Conservation (phyloP, 805 yeast species). For the Ogataea pilisensis region DNA sequence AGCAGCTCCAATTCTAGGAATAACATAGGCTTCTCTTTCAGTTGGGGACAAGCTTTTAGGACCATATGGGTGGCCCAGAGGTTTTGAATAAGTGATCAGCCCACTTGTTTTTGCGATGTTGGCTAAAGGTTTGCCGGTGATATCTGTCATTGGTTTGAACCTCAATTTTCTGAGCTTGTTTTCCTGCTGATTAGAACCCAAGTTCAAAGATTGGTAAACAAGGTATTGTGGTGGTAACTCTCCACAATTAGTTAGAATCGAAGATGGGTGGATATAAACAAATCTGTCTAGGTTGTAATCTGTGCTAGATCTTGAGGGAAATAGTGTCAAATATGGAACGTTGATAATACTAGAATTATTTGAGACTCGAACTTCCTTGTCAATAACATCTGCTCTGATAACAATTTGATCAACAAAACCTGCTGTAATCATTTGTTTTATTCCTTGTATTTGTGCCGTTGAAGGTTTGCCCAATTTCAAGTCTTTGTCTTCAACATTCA, state of each 20-base stretch:
- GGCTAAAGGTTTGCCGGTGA: conserved; percentile 69
- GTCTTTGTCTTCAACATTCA: conserved; percentile 35
- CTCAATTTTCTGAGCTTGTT: conserved; percentile 46
- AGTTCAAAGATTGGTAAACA: conserved; percentile 66
- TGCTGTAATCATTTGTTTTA: conserved; percentile 89
- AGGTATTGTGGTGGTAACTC: conserved; percentile 74
- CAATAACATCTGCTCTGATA: conserved; percentile 70
- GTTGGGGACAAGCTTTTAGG: conserved; percentile 63
- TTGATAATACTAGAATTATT: conserved; percentile 54
- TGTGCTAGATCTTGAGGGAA: conserved; percentile 34
- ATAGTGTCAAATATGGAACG: conserved; percentile 62
- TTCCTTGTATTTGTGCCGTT: conserved; percentile 62
- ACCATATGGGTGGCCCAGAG: conserved; percentile 85
- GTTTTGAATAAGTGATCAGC: conserved; percentile 80
- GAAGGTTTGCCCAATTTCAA: conserved; percentile 64
- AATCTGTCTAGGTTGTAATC: conserved; percentile 44
- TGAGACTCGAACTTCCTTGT: conserved; percentile 56
- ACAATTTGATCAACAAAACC: conserved; percentile 93
- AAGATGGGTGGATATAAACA: conserved; percentile 78
- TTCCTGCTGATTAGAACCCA: conserved; percentile 43
- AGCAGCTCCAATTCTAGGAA: conserved; percentile 84
- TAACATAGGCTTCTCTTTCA: conserved; percentile 82
- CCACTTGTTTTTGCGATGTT: conserved; percentile 73
- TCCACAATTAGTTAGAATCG: conserved; percentile 58
- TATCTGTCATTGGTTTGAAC: conserved; percentile 72